These are phyloP conservation scores for Saturnispora serradocipensis DNA, from an alignment of 805 yeast species.

Conservation along the genomic window DNA sequence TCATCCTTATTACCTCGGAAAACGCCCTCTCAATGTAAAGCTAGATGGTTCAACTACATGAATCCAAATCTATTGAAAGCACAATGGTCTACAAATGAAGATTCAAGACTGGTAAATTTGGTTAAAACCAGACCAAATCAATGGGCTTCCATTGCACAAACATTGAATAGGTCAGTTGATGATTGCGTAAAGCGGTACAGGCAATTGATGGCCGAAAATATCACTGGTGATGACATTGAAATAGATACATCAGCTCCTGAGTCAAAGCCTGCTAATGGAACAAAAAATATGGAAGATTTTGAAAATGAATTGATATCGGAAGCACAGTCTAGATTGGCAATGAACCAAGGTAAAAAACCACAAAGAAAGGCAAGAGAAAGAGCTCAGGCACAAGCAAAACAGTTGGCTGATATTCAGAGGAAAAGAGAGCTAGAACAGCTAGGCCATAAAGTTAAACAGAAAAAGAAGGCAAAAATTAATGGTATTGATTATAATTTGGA, in stretches of 20 bases:
- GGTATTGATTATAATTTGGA: slow-evolving; percentile 73
- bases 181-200: slow-evolving; percentile 84
- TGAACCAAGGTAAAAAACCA: slow-evolving; percentile 92
- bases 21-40: slow-evolving; percentile 85
- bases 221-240: slow-evolving; percentile 19
- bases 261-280: slow-evolving; percentile 57
- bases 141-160: slow-evolving; percentile 85
- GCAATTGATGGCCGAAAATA: slow-evolving; percentile 46
- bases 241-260: slow-evolving; percentile 39
- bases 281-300: slow-evolving; percentile 69
- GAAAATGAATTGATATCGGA: slow-evolving; percentile 91
- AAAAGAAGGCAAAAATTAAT: slow-evolving; percentile 46
- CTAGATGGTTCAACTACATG: slow-evolving; percentile 85
- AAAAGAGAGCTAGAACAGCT: slow-evolving; percentile 77
- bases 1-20: slow-evolving; percentile 79
- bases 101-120: slow-evolving; percentile 54
- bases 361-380: slow-evolving; percentile 82
- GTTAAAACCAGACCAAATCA: slow-evolving; percentile 78
- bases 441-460: slow-evolving; percentile 46
- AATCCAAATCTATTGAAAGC: slow-evolving; percentile 58
- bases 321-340: slow-evolving; percentile 84
- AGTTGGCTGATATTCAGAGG: slow-evolving; percentile 69
- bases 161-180: slow-evolving; percentile 76
- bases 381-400: slow-evolving; percentile 65
- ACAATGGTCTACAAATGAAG: slow-evolving; percentile 73